A percentile compares a stretch with the other conserved stretches of the same genome.
Conservation (phyloP, 1,284 basidiomycete genomes). For the Boletellus deceptivus region DNA sequence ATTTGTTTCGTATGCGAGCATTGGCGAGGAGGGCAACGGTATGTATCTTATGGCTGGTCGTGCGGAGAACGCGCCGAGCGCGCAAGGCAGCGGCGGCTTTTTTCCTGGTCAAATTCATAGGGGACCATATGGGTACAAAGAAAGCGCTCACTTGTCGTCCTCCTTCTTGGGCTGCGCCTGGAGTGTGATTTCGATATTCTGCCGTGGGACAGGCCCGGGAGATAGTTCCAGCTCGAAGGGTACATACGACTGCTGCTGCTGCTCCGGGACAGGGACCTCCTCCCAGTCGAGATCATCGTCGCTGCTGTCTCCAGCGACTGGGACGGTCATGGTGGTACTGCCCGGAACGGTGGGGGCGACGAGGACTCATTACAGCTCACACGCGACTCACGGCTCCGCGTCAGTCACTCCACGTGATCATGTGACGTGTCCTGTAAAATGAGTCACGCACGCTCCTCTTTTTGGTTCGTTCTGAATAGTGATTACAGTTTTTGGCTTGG, state of each 20-base stretch:
- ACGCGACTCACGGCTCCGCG: slow-evolving; percentile 22
- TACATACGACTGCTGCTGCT: slow-evolving; percentile 15
- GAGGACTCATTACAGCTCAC: slow-evolving; percentile 8
- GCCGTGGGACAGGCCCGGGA: slow-evolving; percentile 22
- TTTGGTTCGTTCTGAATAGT: too few species aligned
- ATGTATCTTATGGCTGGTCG: slow-evolving; percentile 86
- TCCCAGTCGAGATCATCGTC: slow-evolving; percentile 48
- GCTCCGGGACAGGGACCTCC: slow-evolving; percentile 38
- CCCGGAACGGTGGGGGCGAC: background rate
- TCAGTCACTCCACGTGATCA: slow-evolving; percentile 24
- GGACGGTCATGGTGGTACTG: slow-evolving; percentile 16
- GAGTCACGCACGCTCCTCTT: too few species aligned
- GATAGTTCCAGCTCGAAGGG: slow-evolving; percentile 25
- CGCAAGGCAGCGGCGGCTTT: slow-evolving; percentile 41
- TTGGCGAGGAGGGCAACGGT: slow-evolving; percentile 78
- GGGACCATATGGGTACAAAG: slow-evolving; percentile 2
- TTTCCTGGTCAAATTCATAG: slow-evolving; percentile 41
- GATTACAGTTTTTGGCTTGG: too few species aligned
- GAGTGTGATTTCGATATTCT: slow-evolving; percentile 61
- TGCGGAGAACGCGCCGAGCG: slow-evolving; percentile 68
- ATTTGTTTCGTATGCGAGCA: slow-evolving; percentile 75
- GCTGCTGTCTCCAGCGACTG: slow-evolving; percentile 25
- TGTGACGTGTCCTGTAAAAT: slow-evolving; percentile 1
- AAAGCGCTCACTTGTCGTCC: slow-evolving; percentile 30
- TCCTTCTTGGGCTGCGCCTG: slow-evolving; percentile 43